These are phyloP conservation scores for Metschnikowia arizonensis DNA, from an alignment of 805 yeast species.

Conservation along the genomic window DNA sequence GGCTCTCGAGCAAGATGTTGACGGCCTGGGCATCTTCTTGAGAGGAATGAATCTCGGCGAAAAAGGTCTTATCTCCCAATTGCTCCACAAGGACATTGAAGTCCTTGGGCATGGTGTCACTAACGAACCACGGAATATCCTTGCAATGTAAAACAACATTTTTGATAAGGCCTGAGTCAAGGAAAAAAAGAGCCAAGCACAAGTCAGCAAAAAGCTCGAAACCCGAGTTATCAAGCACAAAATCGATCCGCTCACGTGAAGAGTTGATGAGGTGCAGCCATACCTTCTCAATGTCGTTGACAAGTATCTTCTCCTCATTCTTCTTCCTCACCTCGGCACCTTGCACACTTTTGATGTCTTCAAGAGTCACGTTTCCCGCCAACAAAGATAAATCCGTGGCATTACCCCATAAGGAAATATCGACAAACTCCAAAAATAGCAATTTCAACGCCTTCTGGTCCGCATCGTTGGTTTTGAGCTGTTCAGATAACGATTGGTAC, in stretches of 20 bases:
- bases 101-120: slow-evolving; percentile 89
- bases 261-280: slow-evolving; percentile 49
- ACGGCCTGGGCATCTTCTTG: slow-evolving; percentile 22
- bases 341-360: slow-evolving; percentile 86
- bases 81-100: slow-evolving; percentile 55
- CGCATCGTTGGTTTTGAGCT: slow-evolving; percentile 15
- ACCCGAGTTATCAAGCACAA: slow-evolving; percentile 90
- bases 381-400: slow-evolving; percentile 91
- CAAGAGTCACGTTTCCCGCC: slow-evolving; percentile 76
- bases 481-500: slow-evolving; percentile 36
- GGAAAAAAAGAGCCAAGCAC: slow-evolving; percentile 36
- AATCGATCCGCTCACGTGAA: slow-evolving; percentile 56
- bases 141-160: slow-evolving; percentile 81
- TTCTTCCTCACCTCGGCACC: slow-evolving; percentile 82
- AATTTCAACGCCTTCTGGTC: slow-evolving; percentile 45
- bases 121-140: slow-evolving; percentile 94
- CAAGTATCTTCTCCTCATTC: slow-evolving; percentile 72
- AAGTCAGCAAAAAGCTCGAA: slow-evolving; percentile 92
- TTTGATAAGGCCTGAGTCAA: slow-evolving; percentile 65
- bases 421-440: slow-evolving; percentile 77
- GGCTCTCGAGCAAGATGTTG: slow-evolving; percentile 19
- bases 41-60: slow-evolving; percentile 36
- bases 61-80: slow-evolving; percentile 48
- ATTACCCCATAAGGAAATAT: slow-evolving; percentile 95
- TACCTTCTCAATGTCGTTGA: slow-evolving; percentile 66